Evolutionary conservation across 306 rosid species (phyloP), one percentile per base, ranked within the genome.

Genomic region (Trifolium subterraneum): DNA sequence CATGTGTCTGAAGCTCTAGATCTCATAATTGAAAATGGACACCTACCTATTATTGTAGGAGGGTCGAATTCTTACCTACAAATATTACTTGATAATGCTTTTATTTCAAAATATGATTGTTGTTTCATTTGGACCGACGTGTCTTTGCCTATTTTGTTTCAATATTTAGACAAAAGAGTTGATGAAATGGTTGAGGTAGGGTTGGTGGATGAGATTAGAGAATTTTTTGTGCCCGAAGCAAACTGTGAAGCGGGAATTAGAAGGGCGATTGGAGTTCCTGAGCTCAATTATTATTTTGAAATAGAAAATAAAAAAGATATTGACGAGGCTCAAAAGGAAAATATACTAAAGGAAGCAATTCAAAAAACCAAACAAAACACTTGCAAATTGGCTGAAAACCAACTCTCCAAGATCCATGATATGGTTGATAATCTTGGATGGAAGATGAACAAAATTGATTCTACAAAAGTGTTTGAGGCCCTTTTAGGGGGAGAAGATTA

Each of bases 241-340:
- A n/a, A 75, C 3, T 76, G 47, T 31, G 5, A 64, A 16, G 20
- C 2, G 18, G 84, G 87, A 15, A 14, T 83, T 10, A 65, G 74
- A 79, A 79, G 79, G 29, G 82, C 82, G 0, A 79, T 83, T 33
- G 84, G 87, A 1, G 79, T 72, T 61, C 55, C 71, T 52, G 87
- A 84, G 44, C 14, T 84, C 4, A 48, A 70, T 1, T 0, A 36
- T 3, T 76, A 76, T 76, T 54, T 81, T 20, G 22, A 42, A 15
- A 20, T 55, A 3, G 81, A 76, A 42, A 76, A 64, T 0, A 56
- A 45, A 25, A 4, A 38, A n/a, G 2, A 2, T 41, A 2, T 56
- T 12, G 73, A 41, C 11, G 56, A 54, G 9, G 20, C 2, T 19
- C 1, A 11, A 6, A 80, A 64, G 45, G 22, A 75, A 54, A 35